Conservation (phyloP, 148 eudicot genomes). For the Amaranthus palmeri region DNA sequence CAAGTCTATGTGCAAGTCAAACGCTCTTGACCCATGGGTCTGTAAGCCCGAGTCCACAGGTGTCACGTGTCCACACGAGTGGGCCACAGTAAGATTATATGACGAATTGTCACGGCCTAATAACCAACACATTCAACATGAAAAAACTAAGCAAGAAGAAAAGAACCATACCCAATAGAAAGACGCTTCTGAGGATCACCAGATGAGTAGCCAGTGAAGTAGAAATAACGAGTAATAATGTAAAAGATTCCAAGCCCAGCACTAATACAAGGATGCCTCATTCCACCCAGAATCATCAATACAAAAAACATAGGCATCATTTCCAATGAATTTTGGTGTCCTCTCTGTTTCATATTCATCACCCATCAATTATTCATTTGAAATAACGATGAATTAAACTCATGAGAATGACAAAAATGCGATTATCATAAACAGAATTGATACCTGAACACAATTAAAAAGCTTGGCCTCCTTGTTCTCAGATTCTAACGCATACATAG, state of each 20-base stretch:
- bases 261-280: slow-evolving; percentile 57
- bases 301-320: slow-evolving; percentile 75
- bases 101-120: too few relatives aligned
- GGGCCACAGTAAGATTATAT: too few relatives aligned
- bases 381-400: neutral
- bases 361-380: neutral
- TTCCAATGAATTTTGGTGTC: slow-evolving; percentile 94
- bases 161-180: slow-evolving; percentile 44
- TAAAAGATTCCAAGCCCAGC: slow-evolving; percentile 50
- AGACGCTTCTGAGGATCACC: slow-evolving; percentile 78
- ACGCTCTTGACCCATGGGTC: neutral
- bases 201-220: slow-evolving; percentile 82
- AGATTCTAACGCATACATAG: slow-evolving; percentile 73
- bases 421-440: neutral
- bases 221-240: slow-evolving; percentile 57
- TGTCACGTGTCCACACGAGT: neutral
- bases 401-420: too few relatives aligned
- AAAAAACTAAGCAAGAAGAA: neutral
- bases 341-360: slow-evolving; percentile 56
- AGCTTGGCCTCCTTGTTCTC: slow-evolving; percentile 90
- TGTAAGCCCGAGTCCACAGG: neutral
- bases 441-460: slow-evolving; percentile 94
- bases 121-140: neutral
- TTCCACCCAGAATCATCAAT: slow-evolving; percentile 69
- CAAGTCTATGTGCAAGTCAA: neutral